Evolutionary conservation across 495 filamentous ascomycete genomes (phyloP), one percentile per base, ranked within the genome.

Genomic region (Antarctomyces pellizariae): DNA sequence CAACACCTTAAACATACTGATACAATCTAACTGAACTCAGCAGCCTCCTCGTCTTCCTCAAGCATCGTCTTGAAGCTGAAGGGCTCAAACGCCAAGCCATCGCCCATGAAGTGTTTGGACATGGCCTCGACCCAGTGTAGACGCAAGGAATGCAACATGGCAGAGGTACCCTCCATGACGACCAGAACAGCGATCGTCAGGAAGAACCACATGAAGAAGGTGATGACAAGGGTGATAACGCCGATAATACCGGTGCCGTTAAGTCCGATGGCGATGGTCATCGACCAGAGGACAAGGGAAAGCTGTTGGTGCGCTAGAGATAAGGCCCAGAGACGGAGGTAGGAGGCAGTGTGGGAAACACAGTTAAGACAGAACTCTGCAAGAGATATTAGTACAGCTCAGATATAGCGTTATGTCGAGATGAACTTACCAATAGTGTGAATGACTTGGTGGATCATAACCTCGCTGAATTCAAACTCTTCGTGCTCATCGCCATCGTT

Each of bases 51-150:
- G 26, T 84, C 76, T 46, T 92, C 80, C 47, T 97, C 86, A 31
- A 97, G 49, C 36, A 93, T 49, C 11, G 66, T 57, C 54, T 71
- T 70, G 46, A 95, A 95, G 42, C 74, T 82, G 48, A 97, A 95
- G 5, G 86, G 86, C 39, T 73, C 57, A 52, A 99, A 95, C 19
- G 82, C 57, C 45, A 86, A 62, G 22, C 86, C 86, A 29, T 82
- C 82, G 35, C 90, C 90, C 46, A 93, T 74, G 55, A 93, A 92
- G 57, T 93, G 90, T 53, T 97, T 97, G 53, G 79, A 86, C 68
- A 95, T 93, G n/a, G 86, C 82, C 48, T 99, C 86, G 32, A 99
- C 86, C 86, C 86, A 99, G 43, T 93, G 89, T 32, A 99, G 62
- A 57, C 86, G 67, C 37, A 99, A 59, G 33, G 75, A 80, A 51